These are phyloP conservation scores for Populus hybrid DNA, from an alignment of 441 rosid genomes.

Conservation along the genomic window DNA sequence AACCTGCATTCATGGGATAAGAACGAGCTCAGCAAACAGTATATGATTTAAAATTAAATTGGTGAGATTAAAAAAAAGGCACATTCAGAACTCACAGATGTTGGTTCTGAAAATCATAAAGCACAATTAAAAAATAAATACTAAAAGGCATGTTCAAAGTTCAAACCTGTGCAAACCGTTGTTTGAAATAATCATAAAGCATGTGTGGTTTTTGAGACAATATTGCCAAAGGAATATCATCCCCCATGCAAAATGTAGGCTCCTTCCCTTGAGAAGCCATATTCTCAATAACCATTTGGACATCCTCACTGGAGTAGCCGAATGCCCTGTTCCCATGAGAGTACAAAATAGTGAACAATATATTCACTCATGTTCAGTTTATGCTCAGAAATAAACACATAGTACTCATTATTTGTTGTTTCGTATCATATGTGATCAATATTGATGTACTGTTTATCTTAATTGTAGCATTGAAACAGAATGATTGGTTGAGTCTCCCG, in stretches of 20 bases:
- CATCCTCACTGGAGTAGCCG: conserved; percentile 99
- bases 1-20: conserved; percentile 47
- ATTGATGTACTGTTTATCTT: no score
- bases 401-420: no score
- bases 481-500: no score
- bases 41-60: conserved; percentile 3
- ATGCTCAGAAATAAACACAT: no score
- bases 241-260: no score
- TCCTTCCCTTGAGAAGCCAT: conserved; percentile 85
- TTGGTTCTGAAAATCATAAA: not conserved
- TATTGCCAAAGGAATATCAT: no score
- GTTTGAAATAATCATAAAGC: conserved; percentile 98
- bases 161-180: conserved; percentile 97
- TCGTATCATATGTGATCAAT: no score
- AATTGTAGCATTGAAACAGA: no score
- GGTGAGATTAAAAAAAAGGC: not conserved
- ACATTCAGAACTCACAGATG: not conserved
- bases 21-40: conserved; percentile 4
- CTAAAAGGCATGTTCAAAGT: not conserved
- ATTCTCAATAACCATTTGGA: conserved; percentile 95
- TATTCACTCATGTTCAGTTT: no score
- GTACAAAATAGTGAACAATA: conserved; percentile 16
- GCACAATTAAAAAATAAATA: conserved; percentile 1
- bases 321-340: conserved; percentile 65
- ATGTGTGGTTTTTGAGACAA: conserved; percentile 80